phyloP scores from a whole-genome alignment of 1,284 basidiomycete species.

The Sporisorium graminicola region DNA sequence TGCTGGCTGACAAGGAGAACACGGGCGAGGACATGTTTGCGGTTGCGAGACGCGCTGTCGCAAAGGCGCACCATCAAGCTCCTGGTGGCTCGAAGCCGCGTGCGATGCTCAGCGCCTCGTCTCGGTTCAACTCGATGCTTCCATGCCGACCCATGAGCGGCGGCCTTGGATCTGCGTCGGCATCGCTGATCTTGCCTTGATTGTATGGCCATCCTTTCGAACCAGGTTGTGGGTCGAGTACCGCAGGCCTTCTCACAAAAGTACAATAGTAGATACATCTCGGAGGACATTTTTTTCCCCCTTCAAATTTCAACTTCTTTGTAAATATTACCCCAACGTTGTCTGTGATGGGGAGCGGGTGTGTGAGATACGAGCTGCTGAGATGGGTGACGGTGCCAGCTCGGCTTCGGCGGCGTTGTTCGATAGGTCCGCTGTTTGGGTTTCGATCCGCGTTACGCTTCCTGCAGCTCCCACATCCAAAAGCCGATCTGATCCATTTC shows the following conservation, averaged over 20 bases:
- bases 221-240: no score
- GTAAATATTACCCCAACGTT: constrained; percentile 25
- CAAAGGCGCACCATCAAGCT: not conserved
- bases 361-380: not conserved
- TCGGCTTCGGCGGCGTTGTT: constrained; percentile 31
- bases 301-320: constrained; percentile 4
- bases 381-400: not conserved
- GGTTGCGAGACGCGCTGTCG: constrained; percentile 11
- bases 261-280: not conserved
- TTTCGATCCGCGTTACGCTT: constrained; percentile 19
- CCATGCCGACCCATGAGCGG: constrained; percentile 21
- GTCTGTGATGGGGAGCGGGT: constrained; percentile 1
- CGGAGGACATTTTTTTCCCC: not conserved
- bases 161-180: constrained; percentile 13
- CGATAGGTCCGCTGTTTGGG: constrained; percentile 20
- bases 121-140: constrained; percentile 21
- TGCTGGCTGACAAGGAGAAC: constrained; percentile 20
- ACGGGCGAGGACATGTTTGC: constrained; percentile 1
- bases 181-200: constrained; percentile 22
- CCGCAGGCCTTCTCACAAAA: not conserved
- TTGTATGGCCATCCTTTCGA: not conserved
- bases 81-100: not conserved
- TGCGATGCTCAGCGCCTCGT: constrained; percentile 8
- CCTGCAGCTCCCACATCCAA: not conserved
- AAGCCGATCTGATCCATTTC: constrained; percentile 27